Evolutionary conservation across 805 yeast species (phyloP).

Genomic region (Metschnikowia dekortorum): DNA sequence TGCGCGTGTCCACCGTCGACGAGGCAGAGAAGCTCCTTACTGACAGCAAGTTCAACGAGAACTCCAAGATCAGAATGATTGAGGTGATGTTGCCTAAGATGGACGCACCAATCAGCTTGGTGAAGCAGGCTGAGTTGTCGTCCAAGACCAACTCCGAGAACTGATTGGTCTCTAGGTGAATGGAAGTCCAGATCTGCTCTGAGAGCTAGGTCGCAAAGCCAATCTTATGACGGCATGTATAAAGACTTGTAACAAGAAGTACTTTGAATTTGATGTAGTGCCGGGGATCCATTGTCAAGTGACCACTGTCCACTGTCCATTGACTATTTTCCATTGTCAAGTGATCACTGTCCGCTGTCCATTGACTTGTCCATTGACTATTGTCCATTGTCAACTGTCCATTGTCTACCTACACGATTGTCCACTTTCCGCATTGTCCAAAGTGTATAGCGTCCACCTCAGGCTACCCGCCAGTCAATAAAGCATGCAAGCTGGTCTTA

Average conservation of each 20-base stretch:
- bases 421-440: too few relatives aligned
- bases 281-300: too few relatives aligned
- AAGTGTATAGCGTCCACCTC: too few relatives aligned
- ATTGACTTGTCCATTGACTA: too few relatives aligned
- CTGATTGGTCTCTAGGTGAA: constrained; percentile 7
- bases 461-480: too few relatives aligned
- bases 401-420: too few relatives aligned
- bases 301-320: too few relatives aligned
- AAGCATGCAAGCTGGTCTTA: too few relatives aligned
- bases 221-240: background rate
- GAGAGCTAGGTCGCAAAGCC: constrained; percentile 2
- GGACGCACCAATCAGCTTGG: constrained; percentile 37
- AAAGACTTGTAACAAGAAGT: background rate
- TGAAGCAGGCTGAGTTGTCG: constrained; percentile 32
- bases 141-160: constrained; percentile 23
- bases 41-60: constrained; percentile 25
- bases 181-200: constrained; percentile 6
- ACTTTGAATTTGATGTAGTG: background rate
- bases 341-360: too few relatives aligned
- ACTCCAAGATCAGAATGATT: constrained; percentile 30
- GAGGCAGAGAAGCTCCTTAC: constrained; percentile 25
- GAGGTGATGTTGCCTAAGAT: constrained; percentile 34
- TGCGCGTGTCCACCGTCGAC: constrained; percentile 22
- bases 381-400: too few relatives aligned
- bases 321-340: too few relatives aligned